Evolutionary conservation across 176 grass and related monocot species (phyloP), one percentile per base, ranked within the genome.

Genomic region (Ensete glaucum): DNA sequence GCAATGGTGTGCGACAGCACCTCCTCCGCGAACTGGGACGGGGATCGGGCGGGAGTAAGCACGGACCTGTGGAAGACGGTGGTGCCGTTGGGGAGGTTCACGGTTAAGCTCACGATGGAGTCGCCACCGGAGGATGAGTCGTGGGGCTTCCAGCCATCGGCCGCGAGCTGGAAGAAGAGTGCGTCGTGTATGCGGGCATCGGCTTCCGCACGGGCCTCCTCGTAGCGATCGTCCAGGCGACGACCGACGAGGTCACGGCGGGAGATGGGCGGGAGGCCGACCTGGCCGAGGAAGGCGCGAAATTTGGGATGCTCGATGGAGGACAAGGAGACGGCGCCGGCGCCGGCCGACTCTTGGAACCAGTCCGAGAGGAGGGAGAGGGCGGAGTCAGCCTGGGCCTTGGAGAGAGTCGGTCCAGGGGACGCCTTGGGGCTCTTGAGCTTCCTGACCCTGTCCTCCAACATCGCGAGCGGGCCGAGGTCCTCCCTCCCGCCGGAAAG

Each of bases 151-250:
- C 90, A 85, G 9, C 94, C 90, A 52, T 97, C 90, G 3, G 84
- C 76, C 12, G 87, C 77, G 20, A 97, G 83, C 85, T 97, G 94
- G 75, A 97, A 97, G 90, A 97, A 97, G 3, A 80, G 84, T 0
- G 90, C 88, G 67, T 97, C 90, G 1, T 86, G 81, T 20, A 93
- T 71, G 73, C 90, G 83, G 27, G 94, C 94, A 20, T 87, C 74
- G 1, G 80, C 88, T 57, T 78, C 81, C 3, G 79, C 51, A 26
- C 82, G 72, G 2, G 94, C 94, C 71, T 87, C 88, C 4, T 85
- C 68, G 55, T 76, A 97, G 24, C 90, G 90, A n/a, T 74, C 50
- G 56, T 93, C 86, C 19, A 93, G 86, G 62, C 88, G 82, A 1
- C 72, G 67, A 22, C 82, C 75, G n/a, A 75, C 64, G 14, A 93